These are phyloP conservation scores for Coelastrella sp. DNA, from an alignment of 139 green algal species.

Conservation along the genomic window DNA sequence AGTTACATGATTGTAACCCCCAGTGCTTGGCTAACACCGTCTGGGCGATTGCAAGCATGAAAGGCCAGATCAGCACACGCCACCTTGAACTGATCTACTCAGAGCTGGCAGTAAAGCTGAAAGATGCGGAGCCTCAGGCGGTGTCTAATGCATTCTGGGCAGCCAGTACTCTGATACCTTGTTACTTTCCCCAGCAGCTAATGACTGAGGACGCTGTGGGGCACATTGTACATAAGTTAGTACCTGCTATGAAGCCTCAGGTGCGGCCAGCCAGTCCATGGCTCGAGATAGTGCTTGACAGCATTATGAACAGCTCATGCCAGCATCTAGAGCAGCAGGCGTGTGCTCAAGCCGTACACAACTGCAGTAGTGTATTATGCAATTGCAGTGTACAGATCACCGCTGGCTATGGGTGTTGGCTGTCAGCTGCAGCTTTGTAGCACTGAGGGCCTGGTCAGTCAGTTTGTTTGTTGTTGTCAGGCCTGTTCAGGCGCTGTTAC, in stretches of 20 bases:
- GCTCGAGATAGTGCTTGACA: too few species aligned
- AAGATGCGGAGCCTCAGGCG: constrained; percentile 7
- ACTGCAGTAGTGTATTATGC: too few species aligned
- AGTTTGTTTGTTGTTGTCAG: not conserved
- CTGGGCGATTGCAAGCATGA: constrained; percentile 12
- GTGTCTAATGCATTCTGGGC: constrained; percentile 28
- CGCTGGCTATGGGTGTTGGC: too few species aligned
- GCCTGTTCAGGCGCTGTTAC: not conserved
- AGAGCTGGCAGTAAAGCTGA: not conserved
- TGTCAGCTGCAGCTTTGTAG: too few species aligned
- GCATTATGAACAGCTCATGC: too few species aligned
- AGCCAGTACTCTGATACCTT: not conserved
- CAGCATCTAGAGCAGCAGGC: too few species aligned
- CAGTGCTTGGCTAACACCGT: constrained; percentile 5
- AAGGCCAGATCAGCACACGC: not conserved
- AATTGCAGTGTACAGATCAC: too few species aligned
- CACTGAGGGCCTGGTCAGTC: too few species aligned
- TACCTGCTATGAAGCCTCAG: constrained; percentile 23
- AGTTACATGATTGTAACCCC: not conserved
- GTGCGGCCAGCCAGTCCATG: too few species aligned
- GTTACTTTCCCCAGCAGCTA: not conserved
- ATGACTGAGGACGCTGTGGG: not conserved
- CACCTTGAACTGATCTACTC: not conserved
- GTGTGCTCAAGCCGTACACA: too few species aligned
- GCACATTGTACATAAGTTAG: not conserved